Conservation (phyloP, 2,329 filamentous ascomycete species). For the Penicillium psychrosexuale region DNA sequence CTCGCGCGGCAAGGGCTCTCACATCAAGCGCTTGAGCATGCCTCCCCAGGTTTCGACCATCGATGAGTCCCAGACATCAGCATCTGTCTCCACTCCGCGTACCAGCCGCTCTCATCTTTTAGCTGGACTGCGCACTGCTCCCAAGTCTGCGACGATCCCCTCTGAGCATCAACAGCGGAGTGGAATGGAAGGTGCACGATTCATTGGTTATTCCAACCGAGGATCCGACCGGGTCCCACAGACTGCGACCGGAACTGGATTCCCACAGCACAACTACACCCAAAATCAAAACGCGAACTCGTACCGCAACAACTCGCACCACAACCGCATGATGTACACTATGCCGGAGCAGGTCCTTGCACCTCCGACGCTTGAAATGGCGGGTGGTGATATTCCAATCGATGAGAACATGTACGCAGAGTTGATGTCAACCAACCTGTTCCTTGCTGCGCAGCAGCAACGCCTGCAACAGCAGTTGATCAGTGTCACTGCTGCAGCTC, state of each 20-base stretch:
- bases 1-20: conserved; percentile 77
- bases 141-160: conserved; percentile 76
- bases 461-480: conserved; percentile 90
- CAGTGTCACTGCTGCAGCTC: conserved; percentile 75
- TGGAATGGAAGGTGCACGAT: conserved; percentile 49
- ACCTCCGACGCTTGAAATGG: conserved; percentile 74
- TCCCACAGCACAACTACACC: conserved; percentile 45
- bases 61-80: conserved; percentile 63
- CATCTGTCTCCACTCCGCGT: conserved; percentile 73
- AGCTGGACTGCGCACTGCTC: conserved; percentile 87
- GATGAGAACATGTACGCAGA: conserved; percentile 86
- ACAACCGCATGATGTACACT: conserved; percentile 60
- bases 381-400: conserved; percentile 65
- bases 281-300: conserved; percentile 33
- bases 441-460: conserved; percentile 91
- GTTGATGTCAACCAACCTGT: conserved; percentile 84
- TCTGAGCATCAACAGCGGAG: conserved; percentile 58
- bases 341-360: conserved; percentile 69
- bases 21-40: conserved; percentile 83
- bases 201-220: conserved; percentile 44
- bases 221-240: conserved; percentile 53
- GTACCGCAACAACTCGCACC: conserved; percentile 30
- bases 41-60: conserved; percentile 69
- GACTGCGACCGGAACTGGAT: conserved; percentile 57
- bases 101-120: conserved; percentile 94